Percentiles rank a stretch among this genome's conserved stretches.
Conservation (phyloP, 495 filamentous ascomycete genomes). For the Evernia prunastri region DNA sequence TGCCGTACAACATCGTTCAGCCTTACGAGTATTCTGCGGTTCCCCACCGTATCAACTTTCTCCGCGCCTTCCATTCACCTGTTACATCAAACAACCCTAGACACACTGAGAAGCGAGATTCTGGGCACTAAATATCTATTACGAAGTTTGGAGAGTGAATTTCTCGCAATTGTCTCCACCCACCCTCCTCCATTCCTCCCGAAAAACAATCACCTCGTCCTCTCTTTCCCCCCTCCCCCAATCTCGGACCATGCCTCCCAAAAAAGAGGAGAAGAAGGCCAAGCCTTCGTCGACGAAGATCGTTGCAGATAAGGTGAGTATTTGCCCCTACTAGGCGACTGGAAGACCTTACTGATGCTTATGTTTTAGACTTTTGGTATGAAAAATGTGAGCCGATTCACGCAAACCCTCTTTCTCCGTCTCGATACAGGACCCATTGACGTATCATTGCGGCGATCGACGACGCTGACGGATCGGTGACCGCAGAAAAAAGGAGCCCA, state of each 20-base stretch:
- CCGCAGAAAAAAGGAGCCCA: conserved; percentile 80
- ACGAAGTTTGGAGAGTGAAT: not conserved
- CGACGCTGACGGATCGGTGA: not conserved
- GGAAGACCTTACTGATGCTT: conserved; percentile 22
- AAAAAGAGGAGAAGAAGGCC: conserved; percentile 67
- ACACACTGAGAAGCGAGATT: not conserved
- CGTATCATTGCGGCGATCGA: not conserved
- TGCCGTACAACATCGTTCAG: not conserved
- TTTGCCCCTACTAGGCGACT: conserved; percentile 10
- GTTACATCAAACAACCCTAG: not conserved
- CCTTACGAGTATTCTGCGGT: not conserved
- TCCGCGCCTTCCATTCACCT: not conserved
- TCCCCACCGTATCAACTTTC: not conserved
- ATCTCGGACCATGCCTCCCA: conserved; percentile 72
- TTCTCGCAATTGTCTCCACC: too few relatives aligned
- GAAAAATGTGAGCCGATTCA: conserved; percentile 69
- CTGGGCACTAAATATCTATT: not conserved
- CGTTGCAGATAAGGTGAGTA: conserved; percentile 73
- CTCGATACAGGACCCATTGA: not conserved
- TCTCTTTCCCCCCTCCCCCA: not conserved
- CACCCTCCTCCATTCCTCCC: not conserved
- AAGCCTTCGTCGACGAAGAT: conserved; percentile 62
- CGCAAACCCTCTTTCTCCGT: conserved; percentile 14
- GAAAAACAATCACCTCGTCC: not conserved
- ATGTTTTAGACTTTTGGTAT: conserved; percentile 76